These are phyloP conservation scores for Trichocladium uniseriatum DNA, from an alignment of 495 filamentous ascomycete genomes.

Conservation along the genomic window DNA sequence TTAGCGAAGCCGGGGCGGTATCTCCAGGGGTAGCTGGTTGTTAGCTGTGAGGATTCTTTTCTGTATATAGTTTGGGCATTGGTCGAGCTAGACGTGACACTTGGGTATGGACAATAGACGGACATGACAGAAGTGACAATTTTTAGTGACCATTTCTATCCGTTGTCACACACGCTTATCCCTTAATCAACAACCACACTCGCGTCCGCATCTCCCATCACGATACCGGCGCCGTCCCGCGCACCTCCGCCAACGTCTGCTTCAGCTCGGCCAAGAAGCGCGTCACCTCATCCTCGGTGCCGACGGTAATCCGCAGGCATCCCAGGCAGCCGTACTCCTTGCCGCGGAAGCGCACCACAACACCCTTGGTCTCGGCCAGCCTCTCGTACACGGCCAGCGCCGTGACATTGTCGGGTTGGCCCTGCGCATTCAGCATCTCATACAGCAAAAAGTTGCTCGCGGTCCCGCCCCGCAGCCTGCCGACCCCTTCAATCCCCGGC, in stretches of 20 bases:
- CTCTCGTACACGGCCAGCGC: constrained; percentile 73
- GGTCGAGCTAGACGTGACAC: too few relatives aligned
- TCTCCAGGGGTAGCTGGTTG: neutral
- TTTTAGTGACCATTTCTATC: constrained; percentile 1
- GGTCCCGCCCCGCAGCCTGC: constrained; percentile 67
- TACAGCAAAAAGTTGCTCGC: constrained; percentile 86
- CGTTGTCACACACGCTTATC: too few relatives aligned
- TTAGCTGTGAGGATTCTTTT: neutral
- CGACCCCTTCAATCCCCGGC: constrained; percentile 66
- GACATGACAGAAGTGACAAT: neutral
- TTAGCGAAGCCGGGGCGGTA: constrained; percentile 3
- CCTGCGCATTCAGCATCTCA: constrained; percentile 67
- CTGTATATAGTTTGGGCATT: neutral
- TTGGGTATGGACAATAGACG: neutral
- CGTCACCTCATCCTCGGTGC: constrained; percentile 77
- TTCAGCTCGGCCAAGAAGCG: constrained; percentile 62
- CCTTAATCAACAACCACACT: constrained; percentile 23
- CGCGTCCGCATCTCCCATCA: constrained; percentile 21
- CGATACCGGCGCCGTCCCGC: constrained; percentile 15
- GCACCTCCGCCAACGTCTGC: constrained; percentile 49
- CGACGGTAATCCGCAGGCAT: constrained; percentile 85
- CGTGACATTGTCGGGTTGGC: constrained; percentile 64
- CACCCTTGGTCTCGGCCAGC: constrained; percentile 77
- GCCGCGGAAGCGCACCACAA: constrained; percentile 88
- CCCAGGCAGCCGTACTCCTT: constrained; percentile 85